Evolutionary conservation across 306 rosid genomes (phyloP).

Genomic region (Quercus cerris): DNA sequence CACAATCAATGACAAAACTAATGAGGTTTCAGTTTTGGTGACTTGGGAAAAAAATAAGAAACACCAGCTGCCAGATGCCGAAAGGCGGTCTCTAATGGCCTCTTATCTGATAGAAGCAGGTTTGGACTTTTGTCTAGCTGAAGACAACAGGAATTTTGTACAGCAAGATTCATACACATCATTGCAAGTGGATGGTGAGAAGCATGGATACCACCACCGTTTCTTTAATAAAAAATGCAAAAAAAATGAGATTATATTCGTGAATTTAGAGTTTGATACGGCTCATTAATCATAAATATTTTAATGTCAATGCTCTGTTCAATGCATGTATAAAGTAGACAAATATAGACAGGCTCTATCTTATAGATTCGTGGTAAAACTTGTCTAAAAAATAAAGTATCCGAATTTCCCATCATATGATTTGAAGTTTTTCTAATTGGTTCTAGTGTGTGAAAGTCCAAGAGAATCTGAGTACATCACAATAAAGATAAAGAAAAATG

Average conservation of each 20-base stretch:
- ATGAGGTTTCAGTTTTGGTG: constrained; percentile 25
- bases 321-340: constrained; percentile 28
- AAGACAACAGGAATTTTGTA: constrained; percentile 47
- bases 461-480: neutral
- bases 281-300: neutral
- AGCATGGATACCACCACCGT: constrained; percentile 39
- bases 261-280: constrained; percentile 6
- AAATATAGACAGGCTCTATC: constrained; percentile 26
- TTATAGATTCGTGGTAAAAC: constrained; percentile 22
- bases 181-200: constrained; percentile 47
- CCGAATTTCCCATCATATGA: constrained; percentile 21
- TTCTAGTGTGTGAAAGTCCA: constrained; percentile 16
- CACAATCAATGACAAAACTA: constrained; percentile 16
- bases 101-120: constrained; percentile 33
- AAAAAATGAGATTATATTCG: constrained; percentile 11
- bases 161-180: constrained; percentile 51
- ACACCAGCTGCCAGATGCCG: neutral
- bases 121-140: constrained; percentile 49
- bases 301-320: constrained; percentile 23
- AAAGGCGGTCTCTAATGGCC: neutral
- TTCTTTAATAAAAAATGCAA: constrained; percentile 17
- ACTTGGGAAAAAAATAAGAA: neutral
- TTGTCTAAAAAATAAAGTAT: constrained; percentile 17
- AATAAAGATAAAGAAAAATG: neutral
- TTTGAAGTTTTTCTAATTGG: constrained; percentile 14